Evolutionary conservation across 352 stramenopile species (phyloP).

Genomic region (Phytophthora citrophthora): DNA sequence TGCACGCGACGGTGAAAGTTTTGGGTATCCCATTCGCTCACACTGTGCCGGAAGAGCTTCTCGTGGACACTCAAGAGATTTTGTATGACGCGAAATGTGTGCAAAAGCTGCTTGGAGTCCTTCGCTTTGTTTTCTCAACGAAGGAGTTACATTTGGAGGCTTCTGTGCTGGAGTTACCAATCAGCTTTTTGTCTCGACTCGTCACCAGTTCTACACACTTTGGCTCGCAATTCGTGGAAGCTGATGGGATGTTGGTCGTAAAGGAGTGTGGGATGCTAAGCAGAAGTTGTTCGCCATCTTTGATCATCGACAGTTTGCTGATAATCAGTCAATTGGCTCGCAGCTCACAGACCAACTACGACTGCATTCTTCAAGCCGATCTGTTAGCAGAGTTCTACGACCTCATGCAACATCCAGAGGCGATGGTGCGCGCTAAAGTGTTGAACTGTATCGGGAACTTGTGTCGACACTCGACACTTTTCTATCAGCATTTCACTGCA

Average conservation of each 20-base stretch:
- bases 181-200: conserved; percentile 85
- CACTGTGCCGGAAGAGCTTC: conserved; percentile 64
- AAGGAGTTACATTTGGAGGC: conserved; percentile 60
- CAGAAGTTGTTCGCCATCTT: conserved; percentile 48
- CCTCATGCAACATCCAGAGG: conserved; percentile 65
- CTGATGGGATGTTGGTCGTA: conserved; percentile 69
- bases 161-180: conserved; percentile 69
- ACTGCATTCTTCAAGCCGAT: conserved; percentile 56
- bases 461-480: conserved; percentile 89
- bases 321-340: conserved; percentile 91
- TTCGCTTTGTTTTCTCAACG: conserved; percentile 67
- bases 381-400: conserved; percentile 62
- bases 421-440: conserved; percentile 85
- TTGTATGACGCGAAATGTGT: conserved; percentile 77
- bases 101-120: conserved; percentile 64
- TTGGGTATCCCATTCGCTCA: conserved; percentile 82
- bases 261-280: conserved; percentile 72
- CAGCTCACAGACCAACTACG: conserved; percentile 76
- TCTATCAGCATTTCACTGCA: conserved; percentile 77
- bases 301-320: conserved; percentile 83
- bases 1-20: conserved; percentile 88
- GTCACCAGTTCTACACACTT: conserved; percentile 89
- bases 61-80: conserved; percentile 73
- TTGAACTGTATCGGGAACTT: conserved; percentile 94
- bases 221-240: conserved; percentile 76